Evolutionary conservation across 371 early-diverging fungal genomes (phyloP).

Genomic region (Mycotypha africana): DNA sequence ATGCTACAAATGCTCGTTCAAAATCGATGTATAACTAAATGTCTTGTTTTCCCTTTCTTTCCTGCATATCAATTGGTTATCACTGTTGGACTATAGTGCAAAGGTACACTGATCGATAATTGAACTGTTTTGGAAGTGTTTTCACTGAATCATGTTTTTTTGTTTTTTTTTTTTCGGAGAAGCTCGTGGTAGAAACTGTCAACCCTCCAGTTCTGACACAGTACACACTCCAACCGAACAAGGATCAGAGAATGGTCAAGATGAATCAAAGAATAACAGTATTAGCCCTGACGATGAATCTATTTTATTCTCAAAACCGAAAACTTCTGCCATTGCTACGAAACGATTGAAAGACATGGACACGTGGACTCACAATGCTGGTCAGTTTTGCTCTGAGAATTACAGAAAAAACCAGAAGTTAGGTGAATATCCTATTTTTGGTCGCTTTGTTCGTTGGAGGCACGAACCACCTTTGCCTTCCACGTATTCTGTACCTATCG

Average conservation of each 20-base stretch:
- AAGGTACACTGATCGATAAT: too few relatives aligned
- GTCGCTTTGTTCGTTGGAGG: constrained; percentile 12
- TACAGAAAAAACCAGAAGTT: neutral
- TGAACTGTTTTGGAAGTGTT: too few relatives aligned
- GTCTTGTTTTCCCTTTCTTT: too few relatives aligned
- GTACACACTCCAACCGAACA: neutral
- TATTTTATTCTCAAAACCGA: constrained; percentile 11
- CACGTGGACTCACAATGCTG: constrained; percentile 1
- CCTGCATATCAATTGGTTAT: too few relatives aligned
- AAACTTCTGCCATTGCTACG: neutral
- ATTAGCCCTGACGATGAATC: constrained; percentile 13
- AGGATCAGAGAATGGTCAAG: too few relatives aligned
- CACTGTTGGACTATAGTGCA: too few relatives aligned
- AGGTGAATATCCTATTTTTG: constrained; percentile 6
- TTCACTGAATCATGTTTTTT: too few relatives aligned
- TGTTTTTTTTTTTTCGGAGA: neutral
- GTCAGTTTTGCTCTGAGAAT: neutral
- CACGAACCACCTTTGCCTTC: constrained; percentile 20
- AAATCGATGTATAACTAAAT: too few relatives aligned
- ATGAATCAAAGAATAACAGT: neutral
- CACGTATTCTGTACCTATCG: constrained; percentile 17
- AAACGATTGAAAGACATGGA: too few relatives aligned
- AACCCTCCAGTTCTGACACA: constrained; percentile 6
- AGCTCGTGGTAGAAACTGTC: constrained; percentile 22
- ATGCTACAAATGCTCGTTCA: too few relatives aligned